Conservation (phyloP, 306 rosid genomes). For the Cicer pinnatifidum region DNA sequence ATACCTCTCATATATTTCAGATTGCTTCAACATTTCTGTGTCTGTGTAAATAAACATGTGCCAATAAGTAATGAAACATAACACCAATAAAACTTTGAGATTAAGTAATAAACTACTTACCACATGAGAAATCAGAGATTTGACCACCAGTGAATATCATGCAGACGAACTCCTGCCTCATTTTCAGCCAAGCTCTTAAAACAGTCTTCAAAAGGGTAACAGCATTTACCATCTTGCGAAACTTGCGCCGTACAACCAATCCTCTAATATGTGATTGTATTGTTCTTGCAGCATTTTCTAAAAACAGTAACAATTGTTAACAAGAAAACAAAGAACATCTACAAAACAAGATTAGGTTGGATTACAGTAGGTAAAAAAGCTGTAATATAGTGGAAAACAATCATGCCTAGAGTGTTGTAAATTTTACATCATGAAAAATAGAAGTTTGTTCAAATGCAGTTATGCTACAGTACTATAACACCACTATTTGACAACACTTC, state of each 20-base stretch:
- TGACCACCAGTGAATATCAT: conserved; percentile 40
- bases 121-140: conserved; percentile 44
- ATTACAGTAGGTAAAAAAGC: conserved; percentile 32
- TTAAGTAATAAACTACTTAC: conserved; percentile 47
- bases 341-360: not conserved
- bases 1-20: conserved; percentile 50
- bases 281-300: conserved; percentile 70
- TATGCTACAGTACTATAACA: not conserved
- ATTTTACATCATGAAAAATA: not conserved
- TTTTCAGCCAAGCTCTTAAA: conserved; percentile 68
- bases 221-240: conserved; percentile 53
- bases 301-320: conserved; percentile 34
- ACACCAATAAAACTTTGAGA: conserved; percentile 19
- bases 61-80: conserved; percentile 42
- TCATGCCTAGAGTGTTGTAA: not conserved
- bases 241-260: conserved; percentile 52
- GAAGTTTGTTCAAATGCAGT: not conserved
- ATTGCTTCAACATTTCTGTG: conserved; percentile 54
- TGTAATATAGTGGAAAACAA: conserved; percentile 16
- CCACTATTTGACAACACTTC: not conserved
- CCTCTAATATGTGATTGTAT: conserved; percentile 66
- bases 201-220: conserved; percentile 63
- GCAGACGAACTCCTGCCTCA: conserved; percentile 51
- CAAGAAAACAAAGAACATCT: conserved; percentile 30
- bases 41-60: conserved; percentile 34